Conservation (phyloP, 2,329 filamentous ascomycete species). For the Phaeosphaeriaceae sp. region DNA sequence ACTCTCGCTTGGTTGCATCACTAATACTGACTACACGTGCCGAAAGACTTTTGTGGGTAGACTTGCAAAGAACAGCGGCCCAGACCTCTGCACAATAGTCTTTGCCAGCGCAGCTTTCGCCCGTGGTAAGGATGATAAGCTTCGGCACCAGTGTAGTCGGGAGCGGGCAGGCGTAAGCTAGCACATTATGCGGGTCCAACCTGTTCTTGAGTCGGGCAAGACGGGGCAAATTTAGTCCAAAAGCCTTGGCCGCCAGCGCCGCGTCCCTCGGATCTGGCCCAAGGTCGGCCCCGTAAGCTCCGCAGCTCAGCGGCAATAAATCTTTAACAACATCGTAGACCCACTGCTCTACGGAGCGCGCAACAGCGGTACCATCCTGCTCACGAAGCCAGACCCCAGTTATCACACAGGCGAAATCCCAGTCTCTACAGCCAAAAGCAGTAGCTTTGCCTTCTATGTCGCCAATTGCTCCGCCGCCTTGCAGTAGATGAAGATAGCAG, state of each 20-base stretch:
- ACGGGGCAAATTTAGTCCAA: conserved; percentile 61
- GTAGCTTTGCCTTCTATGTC: conserved; percentile 55
- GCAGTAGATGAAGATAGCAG: conserved; percentile 69
- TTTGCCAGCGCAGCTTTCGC: conserved; percentile 63
- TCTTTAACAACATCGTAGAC: conserved; percentile 60
- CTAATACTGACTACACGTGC: conserved; percentile 54
- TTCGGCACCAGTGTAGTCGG: conserved; percentile 37
- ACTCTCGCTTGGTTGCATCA: conserved; percentile 63
- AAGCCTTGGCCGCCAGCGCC: conserved; percentile 59
- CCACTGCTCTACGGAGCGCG: conserved; percentile 56
- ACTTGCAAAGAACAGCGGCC: conserved; percentile 50
- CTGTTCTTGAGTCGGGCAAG: conserved; percentile 59
- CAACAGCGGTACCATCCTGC: conserved; percentile 54
- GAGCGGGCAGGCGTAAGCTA: conserved; percentile 64
- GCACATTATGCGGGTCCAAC: conserved; percentile 58
- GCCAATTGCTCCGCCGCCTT: conserved; percentile 62
- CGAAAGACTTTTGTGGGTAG: conserved; percentile 27
- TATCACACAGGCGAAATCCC: conserved; percentile 69
- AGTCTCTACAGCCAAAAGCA: conserved; percentile 68
- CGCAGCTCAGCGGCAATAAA: conserved; percentile 59
- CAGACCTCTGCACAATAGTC: conserved; percentile 65
- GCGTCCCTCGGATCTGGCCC: conserved; percentile 67
- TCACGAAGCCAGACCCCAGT: conserved; percentile 68
- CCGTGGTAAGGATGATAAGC: conserved; percentile 58
- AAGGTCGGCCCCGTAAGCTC: conserved; percentile 67